These are phyloP conservation scores for Zalaria obscura DNA, from an alignment of 2,329 filamentous ascomycete species.

Conservation along the genomic window DNA sequence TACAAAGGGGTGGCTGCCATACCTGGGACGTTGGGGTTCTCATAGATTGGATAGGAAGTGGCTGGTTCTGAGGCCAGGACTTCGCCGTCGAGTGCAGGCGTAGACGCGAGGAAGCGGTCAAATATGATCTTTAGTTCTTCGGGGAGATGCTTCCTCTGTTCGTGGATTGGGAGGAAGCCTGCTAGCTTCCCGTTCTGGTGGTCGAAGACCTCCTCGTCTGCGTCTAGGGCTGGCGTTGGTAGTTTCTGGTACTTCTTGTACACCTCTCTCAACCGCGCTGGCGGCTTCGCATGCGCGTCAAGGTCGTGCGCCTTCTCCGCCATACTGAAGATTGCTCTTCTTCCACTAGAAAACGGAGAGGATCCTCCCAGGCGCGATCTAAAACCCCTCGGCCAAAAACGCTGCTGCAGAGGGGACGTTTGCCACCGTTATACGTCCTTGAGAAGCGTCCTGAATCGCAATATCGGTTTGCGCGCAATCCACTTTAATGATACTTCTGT, in stretches of 20 bases:
- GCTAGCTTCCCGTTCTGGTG: slow-evolving; percentile 14
- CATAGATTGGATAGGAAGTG: slow-evolving; percentile 25
- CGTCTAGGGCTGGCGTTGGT: slow-evolving; percentile 30
- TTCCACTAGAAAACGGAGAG: too few species aligned
- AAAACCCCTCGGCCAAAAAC: too few species aligned
- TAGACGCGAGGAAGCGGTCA: slow-evolving; percentile 11
- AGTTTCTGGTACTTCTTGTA: slow-evolving; percentile 62
- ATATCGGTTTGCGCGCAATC: too few species aligned
- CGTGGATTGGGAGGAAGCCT: slow-evolving; percentile 11
- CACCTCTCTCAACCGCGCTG: slow-evolving; percentile 49
- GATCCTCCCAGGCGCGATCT: too few species aligned
- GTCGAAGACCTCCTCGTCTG: slow-evolving; percentile 34
- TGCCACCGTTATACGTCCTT: too few species aligned
- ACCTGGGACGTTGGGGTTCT: slow-evolving; percentile 57
- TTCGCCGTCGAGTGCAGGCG: too few species aligned
- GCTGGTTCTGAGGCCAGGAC: too few species aligned
- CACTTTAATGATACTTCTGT: too few species aligned
- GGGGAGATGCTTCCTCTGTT: slow-evolving; percentile 20
- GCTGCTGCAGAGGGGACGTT: too few species aligned
- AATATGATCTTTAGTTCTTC: slow-evolving; percentile 24
- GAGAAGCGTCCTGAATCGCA: too few species aligned
- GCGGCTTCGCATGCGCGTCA: slow-evolving; percentile 67
- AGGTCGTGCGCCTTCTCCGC: not conserved
- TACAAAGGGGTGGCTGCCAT: slow-evolving; percentile 12
- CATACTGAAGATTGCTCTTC: too few species aligned